Conservation (phyloP, 352 stramenopile genomes). For the Globisporangium echinulatum region DNA sequence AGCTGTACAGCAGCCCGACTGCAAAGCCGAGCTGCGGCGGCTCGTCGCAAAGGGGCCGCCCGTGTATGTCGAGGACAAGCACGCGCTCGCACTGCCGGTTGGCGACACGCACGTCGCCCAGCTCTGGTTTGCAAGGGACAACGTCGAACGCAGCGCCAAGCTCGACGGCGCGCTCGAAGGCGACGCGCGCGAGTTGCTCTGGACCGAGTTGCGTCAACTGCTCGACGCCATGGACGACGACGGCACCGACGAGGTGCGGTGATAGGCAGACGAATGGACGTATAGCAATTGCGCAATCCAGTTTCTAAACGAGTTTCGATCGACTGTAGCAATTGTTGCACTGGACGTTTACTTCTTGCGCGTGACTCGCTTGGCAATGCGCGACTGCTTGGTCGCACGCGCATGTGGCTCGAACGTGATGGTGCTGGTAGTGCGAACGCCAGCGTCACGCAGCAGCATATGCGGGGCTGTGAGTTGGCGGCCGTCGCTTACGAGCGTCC, state of each 20-base stretch:
- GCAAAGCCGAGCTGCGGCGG: slow-evolving; percentile 91
- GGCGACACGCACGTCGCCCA: slow-evolving; percentile 86
- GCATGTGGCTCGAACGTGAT: slow-evolving; percentile 7
- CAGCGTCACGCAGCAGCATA: slow-evolving; percentile 6
- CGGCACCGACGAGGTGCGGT: slow-evolving; percentile 64
- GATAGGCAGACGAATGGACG: not conserved
- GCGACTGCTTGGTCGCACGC: not conserved
- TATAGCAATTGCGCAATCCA: too few species aligned
- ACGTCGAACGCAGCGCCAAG: slow-evolving; percentile 80
- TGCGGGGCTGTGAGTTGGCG: slow-evolving; percentile 11
- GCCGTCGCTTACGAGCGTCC: slow-evolving; percentile 9
- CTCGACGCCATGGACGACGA: slow-evolving; percentile 72
- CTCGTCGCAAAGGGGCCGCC: slow-evolving; percentile 87
- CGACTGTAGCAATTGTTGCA: not conserved
- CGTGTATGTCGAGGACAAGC: slow-evolving; percentile 91
- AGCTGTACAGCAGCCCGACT: slow-evolving; percentile 90
- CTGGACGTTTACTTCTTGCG: not conserved
- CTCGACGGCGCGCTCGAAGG: slow-evolving; percentile 86
- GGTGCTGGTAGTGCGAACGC: slow-evolving; percentile 10
- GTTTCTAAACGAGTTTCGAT: too few species aligned
- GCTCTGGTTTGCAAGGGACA: slow-evolving; percentile 88
- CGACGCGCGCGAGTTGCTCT: slow-evolving; percentile 69
- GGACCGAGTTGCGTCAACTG: slow-evolving; percentile 62
- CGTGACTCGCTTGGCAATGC: not conserved
- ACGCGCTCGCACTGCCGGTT: slow-evolving; percentile 83